These are phyloP conservation scores for Beauveria sp. DNA, from an alignment of 2,329 filamentous ascomycete species.

Conservation along the genomic window DNA sequence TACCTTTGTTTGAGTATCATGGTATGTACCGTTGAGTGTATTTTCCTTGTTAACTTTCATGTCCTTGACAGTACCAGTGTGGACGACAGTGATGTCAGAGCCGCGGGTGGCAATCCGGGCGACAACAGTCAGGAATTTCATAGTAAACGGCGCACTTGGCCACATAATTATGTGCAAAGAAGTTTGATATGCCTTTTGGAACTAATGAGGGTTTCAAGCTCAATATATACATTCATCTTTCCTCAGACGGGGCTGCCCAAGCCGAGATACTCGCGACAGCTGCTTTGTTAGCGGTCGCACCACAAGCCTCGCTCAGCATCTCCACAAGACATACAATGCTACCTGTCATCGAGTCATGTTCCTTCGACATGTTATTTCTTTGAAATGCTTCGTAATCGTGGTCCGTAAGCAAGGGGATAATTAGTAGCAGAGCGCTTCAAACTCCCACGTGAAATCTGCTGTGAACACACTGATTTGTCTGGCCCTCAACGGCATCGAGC, in stretches of 20 bases:
- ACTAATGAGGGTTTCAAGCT: not conserved
- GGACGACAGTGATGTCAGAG: slow-evolving; percentile 23
- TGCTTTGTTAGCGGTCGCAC: not conserved
- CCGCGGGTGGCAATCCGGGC: slow-evolving; percentile 9
- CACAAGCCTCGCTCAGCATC: not conserved
- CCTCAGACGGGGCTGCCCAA: not conserved
- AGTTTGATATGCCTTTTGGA: too few species aligned
- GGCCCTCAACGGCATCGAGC: too few species aligned
- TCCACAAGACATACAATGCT: not conserved
- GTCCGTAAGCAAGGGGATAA: not conserved
- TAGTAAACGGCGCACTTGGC: not conserved
- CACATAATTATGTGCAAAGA: not conserved
- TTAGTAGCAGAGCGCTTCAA: too few species aligned
- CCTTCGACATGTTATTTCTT: not conserved
- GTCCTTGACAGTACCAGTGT: slow-evolving; percentile 23
- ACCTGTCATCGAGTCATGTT: not conserved
- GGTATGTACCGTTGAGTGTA: slow-evolving; percentile 31
- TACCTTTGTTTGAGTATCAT: slow-evolving; percentile 11
- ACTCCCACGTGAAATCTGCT: too few species aligned
- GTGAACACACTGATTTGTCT: too few species aligned
- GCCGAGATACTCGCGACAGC: not conserved
- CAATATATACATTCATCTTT: not conserved
- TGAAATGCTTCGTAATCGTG: not conserved
- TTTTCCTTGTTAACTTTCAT: slow-evolving; percentile 31
- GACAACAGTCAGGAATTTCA: slow-evolving; percentile 12